phyloP scores from a whole-genome alignment of 176 grass and related monocot species.

The Triticum aestivum region DNA sequence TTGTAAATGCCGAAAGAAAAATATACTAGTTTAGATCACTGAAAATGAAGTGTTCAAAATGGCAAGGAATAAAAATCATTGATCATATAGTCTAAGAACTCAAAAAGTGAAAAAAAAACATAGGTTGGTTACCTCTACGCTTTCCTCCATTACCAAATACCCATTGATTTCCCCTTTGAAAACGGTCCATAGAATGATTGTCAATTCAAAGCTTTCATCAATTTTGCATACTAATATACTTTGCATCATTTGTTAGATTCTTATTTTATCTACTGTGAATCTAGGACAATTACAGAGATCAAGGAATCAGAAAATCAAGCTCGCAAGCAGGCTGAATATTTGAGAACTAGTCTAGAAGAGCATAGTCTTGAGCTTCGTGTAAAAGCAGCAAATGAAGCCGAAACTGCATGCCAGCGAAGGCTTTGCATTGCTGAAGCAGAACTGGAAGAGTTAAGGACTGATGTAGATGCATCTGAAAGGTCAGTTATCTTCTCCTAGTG shows the following conservation, averaged over 20 bases:
- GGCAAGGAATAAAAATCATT: neutral
- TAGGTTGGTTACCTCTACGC: neutral
- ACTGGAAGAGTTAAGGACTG: slow-evolving; percentile 59
- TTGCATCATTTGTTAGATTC: slow-evolving; percentile 16
- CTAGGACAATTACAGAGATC: slow-evolving; percentile 72
- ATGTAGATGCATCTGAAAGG: slow-evolving; percentile 89
- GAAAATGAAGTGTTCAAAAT: too few species aligned
- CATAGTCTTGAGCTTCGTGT: slow-evolving; percentile 89
- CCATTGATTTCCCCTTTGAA: slow-evolving; percentile 4
- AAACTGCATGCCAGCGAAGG: slow-evolving; percentile 90
- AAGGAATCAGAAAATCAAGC: slow-evolving; percentile 89
- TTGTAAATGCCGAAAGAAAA: neutral
- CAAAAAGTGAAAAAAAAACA: neutral
- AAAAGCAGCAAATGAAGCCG: slow-evolving; percentile 97
- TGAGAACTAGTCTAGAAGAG: slow-evolving; percentile 71
- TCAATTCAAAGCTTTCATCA: slow-evolving; percentile 1
- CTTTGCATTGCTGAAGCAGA: slow-evolving; percentile 80
- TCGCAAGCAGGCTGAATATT: slow-evolving; percentile 58
- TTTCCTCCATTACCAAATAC: neutral
- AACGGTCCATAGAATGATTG: neutral
- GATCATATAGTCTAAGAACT: neutral
- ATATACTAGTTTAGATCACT: neutral
- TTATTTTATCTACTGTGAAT: slow-evolving; percentile 22
- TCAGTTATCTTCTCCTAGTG: slow-evolving; percentile 36
- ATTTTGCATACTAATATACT: slow-evolving; percentile 3